Percentiles rank a stretch among this genome's conserved stretches.
Evolutionary conservation across 441 rosid species (phyloP).

Genomic region (Aquilaria agallochum): DNA sequence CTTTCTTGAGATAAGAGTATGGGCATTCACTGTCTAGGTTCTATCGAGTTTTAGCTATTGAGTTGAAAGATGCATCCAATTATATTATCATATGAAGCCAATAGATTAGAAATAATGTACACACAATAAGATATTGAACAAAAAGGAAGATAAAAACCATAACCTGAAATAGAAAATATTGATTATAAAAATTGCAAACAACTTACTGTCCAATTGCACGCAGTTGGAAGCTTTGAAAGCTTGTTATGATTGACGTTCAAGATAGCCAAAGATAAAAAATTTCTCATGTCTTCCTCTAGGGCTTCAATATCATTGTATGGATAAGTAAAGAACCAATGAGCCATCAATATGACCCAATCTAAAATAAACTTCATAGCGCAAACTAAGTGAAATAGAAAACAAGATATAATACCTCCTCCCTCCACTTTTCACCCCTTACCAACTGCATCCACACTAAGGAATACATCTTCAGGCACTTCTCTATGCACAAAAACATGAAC

Average conservation of each 20-base stretch:
- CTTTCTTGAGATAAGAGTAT: no score
- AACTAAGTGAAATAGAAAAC: background rate
- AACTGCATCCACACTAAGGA: slow-evolving; percentile 47
- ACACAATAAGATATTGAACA: slow-evolving; percentile 10
- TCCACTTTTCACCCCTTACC: slow-evolving; percentile 89
- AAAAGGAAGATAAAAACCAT: slow-evolving; percentile 6
- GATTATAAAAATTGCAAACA: background rate
- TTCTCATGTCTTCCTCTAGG: slow-evolving; percentile 70
- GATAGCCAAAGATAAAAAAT: slow-evolving; percentile 59
- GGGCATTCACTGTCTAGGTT: no score
- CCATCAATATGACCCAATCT: background rate
- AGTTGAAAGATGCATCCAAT: slow-evolving; percentile 76
- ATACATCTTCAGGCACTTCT: slow-evolving; percentile 78
- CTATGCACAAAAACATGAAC: slow-evolving; percentile 20
- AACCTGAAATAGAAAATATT: no score
- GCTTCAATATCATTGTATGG: slow-evolving; percentile 53
- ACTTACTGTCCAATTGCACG: slow-evolving; percentile 86
- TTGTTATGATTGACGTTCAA: slow-evolving; percentile 82
- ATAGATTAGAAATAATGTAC: slow-evolving; percentile 15
- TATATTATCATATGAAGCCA: slow-evolving; percentile 85
- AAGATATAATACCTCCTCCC: slow-evolving; percentile 63
- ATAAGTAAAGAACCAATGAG: slow-evolving; percentile 7
- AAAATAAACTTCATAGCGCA: background rate
- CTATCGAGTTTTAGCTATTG: slow-evolving; percentile 15
- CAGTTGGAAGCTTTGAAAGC: slow-evolving; percentile 58